Evolutionary conservation across 306 rosid species (phyloP), one percentile per base, ranked within the genome.

Genomic region (Cucumis sativus): DNA sequence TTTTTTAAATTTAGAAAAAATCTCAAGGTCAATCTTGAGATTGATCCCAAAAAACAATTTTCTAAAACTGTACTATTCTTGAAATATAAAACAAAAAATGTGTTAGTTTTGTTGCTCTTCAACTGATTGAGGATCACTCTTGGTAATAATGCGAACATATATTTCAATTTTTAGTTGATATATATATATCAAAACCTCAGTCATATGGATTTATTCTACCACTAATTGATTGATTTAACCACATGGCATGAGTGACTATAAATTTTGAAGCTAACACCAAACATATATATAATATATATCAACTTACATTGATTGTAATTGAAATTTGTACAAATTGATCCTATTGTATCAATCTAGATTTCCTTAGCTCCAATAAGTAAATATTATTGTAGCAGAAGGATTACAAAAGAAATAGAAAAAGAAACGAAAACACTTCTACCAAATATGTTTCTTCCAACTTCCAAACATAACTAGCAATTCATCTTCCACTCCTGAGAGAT

Each of bases 401-500:
- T 15, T 15, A 49, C 15, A 25, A 55, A 54, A 35, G 57, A 17
- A 16, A 52, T 52, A 52, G 57, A 52, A 66, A 66, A n/a, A 40
- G 59, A 70, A 70, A 45, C 28, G 21, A 75, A 57, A 75, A 20
- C 51, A 77, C 21, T 76, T 76, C 51, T 76, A 15, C 79, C 11
- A 8, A 18, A 23, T 10, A 64, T 17, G 10, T 58, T 47, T 75
- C 79, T 30, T 8, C 45, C 23, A 64, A 64, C 3, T 28, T 16
- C 35, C 79, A 39, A 10, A 64, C 23, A 16, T 35, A 76, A 17
- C 59, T 64, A 77, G 45, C 45, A 62, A 16, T 43, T 7, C 14
- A 23, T 67, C 21, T 37, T 78, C 66, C 80, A 75, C 39, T 80
- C 75, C 68, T 76, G 84, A 61, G 88, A 82, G 49, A 85, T 47